phyloP scores from a whole-genome alignment of 2,329 filamentous ascomycete genomes.

The Penicillium occitanis region DNA sequence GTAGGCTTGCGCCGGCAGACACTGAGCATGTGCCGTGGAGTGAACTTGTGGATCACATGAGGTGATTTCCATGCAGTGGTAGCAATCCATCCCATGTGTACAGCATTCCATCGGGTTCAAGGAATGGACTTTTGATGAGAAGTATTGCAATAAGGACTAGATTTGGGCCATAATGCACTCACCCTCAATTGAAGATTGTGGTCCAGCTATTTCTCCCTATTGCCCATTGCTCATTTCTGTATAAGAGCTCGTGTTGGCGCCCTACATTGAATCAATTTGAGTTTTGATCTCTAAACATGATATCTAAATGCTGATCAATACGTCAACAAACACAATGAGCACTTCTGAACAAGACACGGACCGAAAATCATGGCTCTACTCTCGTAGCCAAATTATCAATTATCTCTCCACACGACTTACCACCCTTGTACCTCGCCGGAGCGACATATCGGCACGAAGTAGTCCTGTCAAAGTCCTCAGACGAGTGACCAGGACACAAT shows the following conservation, averaged over 20 bases:
- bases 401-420: slow-evolving; percentile 37
- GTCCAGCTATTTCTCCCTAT: not conserved
- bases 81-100: not conserved
- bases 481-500: slow-evolving; percentile 53
- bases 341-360: not conserved
- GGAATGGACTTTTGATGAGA: not conserved
- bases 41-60: slow-evolving; percentile 1
- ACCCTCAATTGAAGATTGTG: not conserved
- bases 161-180: too few species aligned
- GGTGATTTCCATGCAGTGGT: not conserved
- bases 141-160: not conserved
- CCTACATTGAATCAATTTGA: not conserved
- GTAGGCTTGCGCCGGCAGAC: not conserved
- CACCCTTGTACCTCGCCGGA: slow-evolving; percentile 35
- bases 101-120: slow-evolving; percentile 9
- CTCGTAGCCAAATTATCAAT: slow-evolving; percentile 32
- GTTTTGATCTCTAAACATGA: not conserved
- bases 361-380: slow-evolving; percentile 26
- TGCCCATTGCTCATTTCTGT: not conserved
- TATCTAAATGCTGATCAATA: too few species aligned
- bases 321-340: not conserved
- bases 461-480: slow-evolving; percentile 50
- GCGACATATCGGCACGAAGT: slow-evolving; percentile 29
- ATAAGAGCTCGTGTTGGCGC: not conserved
- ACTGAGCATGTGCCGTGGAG: not conserved